Conservation (phyloP, 371 early-diverging fungal species). For the Mortierella sp. region DNA sequence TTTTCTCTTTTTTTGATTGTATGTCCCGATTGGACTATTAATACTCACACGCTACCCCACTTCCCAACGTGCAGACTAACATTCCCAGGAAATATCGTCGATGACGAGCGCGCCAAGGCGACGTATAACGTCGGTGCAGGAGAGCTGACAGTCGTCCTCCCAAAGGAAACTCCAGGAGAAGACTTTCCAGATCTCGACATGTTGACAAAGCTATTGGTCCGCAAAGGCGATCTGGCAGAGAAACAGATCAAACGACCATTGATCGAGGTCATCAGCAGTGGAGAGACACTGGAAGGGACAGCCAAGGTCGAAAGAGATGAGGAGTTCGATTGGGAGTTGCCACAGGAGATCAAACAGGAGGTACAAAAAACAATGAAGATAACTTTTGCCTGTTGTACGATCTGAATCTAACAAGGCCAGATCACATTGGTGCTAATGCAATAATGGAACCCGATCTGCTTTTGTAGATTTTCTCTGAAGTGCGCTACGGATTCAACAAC, state of each 20-base stretch:
- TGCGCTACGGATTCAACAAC: conserved; percentile 92
- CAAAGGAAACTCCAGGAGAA: conserved; percentile 84
- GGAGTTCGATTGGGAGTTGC: conserved; percentile 89
- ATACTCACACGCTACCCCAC: neutral
- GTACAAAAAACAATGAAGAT: conserved; percentile 14
- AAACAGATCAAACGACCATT: conserved; percentile 61
- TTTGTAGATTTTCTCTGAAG: conserved; percentile 47
- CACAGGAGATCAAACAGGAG: conserved; percentile 72
- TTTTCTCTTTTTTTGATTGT: neutral
- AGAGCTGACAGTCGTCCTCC: conserved; percentile 76
- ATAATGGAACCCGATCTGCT: neutral
- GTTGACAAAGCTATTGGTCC: conserved; percentile 81
- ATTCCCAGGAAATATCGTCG: conserved; percentile 85
- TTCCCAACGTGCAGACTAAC: conserved; percentile 65
- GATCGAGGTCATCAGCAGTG: conserved; percentile 75
- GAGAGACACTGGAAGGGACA: conserved; percentile 52
- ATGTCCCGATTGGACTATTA: too few relatives aligned
- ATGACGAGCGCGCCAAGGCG: conserved; percentile 88
- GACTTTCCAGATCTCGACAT: conserved; percentile 90
- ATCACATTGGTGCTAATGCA: too few relatives aligned
- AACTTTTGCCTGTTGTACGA: too few relatives aligned
- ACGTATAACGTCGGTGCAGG: conserved; percentile 85
- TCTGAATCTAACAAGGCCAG: too few relatives aligned
- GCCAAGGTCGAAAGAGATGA: conserved; percentile 63
- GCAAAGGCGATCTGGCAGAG: conserved; percentile 61